Base-by-base conservation (phyloP, 495 filamentous ascomycete species). In the Cudoniella acicularis region DNA sequence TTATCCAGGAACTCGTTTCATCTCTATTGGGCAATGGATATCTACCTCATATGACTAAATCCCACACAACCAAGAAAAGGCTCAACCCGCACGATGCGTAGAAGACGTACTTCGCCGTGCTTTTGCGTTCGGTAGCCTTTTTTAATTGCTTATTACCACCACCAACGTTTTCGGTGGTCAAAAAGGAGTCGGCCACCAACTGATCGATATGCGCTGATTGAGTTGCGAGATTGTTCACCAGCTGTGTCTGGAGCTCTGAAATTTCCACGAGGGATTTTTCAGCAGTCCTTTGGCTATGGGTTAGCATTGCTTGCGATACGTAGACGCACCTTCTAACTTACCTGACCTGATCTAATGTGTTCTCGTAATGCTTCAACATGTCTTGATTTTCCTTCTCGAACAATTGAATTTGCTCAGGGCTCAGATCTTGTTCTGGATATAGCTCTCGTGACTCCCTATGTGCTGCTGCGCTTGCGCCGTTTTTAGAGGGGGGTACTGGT, bases 181-280 rank as follows among this genome's bases (percentile, higher is more conserved):
- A 74, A 42, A 85, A 80, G 0, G 90, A 90, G 62, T 99, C 95
- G 48, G 85, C 77, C n/a, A 96, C 89, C 17, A 99, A 75, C 63
- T 92, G 89, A 52, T 89, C 86, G 57, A 99, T 92, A 60, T 91
- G 86, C 49, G 87, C 90, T 45, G 89, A 87, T 65, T 99, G 94
- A 2, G 85, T 84, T 20, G 86, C 79, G 0, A 99, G 83, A 60
- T 97, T 95, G 52, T 81, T 79, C 27, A 92, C 89, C 17, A 99
- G 84, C 36, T 91, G 87, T 49, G 87, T 88, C 65, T 99, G 95
- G 3, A 99, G 79, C 59, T 94, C 90, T 20, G 90, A 89, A 54
- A 99, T 98, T 69, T 98, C 94, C 3, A 96, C 66, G 8, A 99
- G 80, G 0, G 91, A 96, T 68, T 87, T 88, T 72, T 99, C 93